Evolutionary conservation across 2,329 filamentous ascomycete species (phyloP).

Genomic region (Fusarium sp.): DNA sequence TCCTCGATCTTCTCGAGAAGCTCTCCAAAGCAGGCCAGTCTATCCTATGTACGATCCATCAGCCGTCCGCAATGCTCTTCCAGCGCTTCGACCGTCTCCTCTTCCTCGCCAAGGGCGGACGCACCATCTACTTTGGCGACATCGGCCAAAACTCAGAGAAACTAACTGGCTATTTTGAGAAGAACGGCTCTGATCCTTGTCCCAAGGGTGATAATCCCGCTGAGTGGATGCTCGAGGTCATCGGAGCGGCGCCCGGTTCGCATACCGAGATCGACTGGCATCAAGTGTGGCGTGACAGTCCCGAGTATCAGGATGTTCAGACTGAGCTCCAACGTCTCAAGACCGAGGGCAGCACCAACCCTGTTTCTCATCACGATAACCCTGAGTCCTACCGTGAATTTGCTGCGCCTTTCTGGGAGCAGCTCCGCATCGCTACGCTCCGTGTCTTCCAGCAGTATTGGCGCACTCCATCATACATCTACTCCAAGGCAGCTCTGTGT

Average conservation of each 20-base stretch:
- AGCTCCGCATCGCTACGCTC: conserved; percentile 74
- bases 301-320: conserved; percentile 63
- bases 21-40: conserved; percentile 66
- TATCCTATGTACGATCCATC: conserved; percentile 66
- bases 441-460: conserved; percentile 94
- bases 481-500: conserved; percentile 82
- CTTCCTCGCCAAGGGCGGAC: conserved; percentile 54
- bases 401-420: conserved; percentile 77
- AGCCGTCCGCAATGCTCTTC: conserved; percentile 57
- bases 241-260: conserved; percentile 45
- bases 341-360: conserved; percentile 57
- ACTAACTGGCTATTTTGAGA: conserved; percentile 40
- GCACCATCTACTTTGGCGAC: conserved; percentile 48
- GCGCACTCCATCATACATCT: conserved; percentile 90
- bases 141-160: conserved; percentile 46
- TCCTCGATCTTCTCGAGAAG: conserved; percentile 77
- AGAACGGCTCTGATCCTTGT: conserved; percentile 37
- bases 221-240: conserved; percentile 49
- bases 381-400: conserved; percentile 76
- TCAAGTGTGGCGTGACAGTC: conserved; percentile 54
- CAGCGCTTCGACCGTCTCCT: conserved; percentile 69
- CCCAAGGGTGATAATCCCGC: conserved; percentile 45
- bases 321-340: conserved; percentile 69
- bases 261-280: conserved; percentile 45
- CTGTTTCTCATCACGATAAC: conserved; percentile 48